A percentile compares a stretch with the other conserved stretches of the same genome.
These are phyloP conservation scores for Phialemoniopsis sp. DNA, from an alignment of 2,329 filamentous ascomycete species.

Conservation along the genomic window DNA sequence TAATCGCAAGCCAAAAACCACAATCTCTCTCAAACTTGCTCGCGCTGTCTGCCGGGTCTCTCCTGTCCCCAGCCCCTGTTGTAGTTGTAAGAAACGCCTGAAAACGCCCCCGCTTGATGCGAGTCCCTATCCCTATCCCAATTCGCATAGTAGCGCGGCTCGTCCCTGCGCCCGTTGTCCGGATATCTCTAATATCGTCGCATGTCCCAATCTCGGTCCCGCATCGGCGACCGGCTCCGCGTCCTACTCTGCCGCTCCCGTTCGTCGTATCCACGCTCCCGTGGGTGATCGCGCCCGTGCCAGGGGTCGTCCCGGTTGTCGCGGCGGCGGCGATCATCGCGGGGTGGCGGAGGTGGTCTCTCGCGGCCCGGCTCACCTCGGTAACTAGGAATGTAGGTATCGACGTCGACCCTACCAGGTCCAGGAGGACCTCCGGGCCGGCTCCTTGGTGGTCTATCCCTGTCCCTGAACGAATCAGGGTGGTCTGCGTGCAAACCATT, in stretches of 20 bases:
- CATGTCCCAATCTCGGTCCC: slow-evolving; percentile 32
- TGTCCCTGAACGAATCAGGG: slow-evolving; percentile 26
- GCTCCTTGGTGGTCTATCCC: slow-evolving; percentile 20
- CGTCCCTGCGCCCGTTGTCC: slow-evolving; percentile 16
- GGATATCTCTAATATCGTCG: slow-evolving; percentile 1
- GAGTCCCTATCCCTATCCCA: slow-evolving; percentile 40
- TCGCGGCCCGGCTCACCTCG: slow-evolving; percentile 18
- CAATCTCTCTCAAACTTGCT: neutral
- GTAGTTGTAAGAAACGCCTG: neutral
- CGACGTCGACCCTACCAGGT: slow-evolving; percentile 25
- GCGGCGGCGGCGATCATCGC: slow-evolving; percentile 32
- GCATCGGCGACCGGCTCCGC: slow-evolving; percentile 37
- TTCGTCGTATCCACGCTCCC: slow-evolving; percentile 25
- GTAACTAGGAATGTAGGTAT: slow-evolving; percentile 48
- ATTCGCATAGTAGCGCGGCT: too few relatives aligned
- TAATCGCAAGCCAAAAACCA: too few relatives aligned
- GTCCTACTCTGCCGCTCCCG: slow-evolving; percentile 33
- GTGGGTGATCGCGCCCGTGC: slow-evolving; percentile 21
- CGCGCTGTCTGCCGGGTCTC: neutral
- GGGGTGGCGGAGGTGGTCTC: slow-evolving; percentile 14
- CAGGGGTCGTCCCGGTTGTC: slow-evolving; percentile 34
- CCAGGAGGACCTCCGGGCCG: slow-evolving; percentile 10
- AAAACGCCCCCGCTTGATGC: slow-evolving; percentile 20
- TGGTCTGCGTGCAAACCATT: slow-evolving; percentile 32
- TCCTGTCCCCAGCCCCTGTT: neutral